Percentiles rank a stretch among this genome's conserved stretches.
These are phyloP conservation scores for Fomitopsis betulina DNA, from an alignment of 1,284 basidiomycete species.

Conservation along the genomic window DNA sequence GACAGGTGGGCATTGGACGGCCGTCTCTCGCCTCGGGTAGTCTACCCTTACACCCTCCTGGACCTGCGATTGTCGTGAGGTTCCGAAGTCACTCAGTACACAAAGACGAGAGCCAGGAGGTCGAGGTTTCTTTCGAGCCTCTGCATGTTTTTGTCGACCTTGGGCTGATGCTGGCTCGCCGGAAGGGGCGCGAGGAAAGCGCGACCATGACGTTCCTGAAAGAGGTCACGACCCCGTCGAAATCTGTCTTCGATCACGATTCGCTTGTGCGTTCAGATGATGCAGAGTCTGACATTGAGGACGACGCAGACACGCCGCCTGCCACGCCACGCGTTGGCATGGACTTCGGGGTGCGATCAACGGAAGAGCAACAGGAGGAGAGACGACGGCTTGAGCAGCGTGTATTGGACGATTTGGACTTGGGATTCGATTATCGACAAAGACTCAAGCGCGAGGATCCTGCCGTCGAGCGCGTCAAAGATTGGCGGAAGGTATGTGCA, in stretches of 20 bases:
- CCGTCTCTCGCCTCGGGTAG: slow-evolving; percentile 10
- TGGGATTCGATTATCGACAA: slow-evolving; percentile 43
- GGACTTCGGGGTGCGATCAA: slow-evolving; percentile 12
- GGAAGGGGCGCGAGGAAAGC: slow-evolving; percentile 25
- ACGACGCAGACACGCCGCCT: slow-evolving; percentile 33
- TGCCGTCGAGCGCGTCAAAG: slow-evolving; percentile 1
- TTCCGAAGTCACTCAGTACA: slow-evolving; percentile 11
- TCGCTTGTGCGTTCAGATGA: not conserved
- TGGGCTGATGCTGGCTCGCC: slow-evolving; percentile 38
- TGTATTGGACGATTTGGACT: slow-evolving; percentile 51
- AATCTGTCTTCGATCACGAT: not conserved
- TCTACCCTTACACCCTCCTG: not conserved
- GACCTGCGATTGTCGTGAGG: slow-evolving; percentile 19
- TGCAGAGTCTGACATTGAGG: slow-evolving; percentile 5
- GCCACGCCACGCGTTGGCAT: slow-evolving; percentile 28
- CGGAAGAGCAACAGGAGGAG: slow-evolving; percentile 34
- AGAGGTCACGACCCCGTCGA: slow-evolving; percentile 16
- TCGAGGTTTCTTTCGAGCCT: slow-evolving; percentile 46
- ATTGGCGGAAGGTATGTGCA: slow-evolving; percentile 19
- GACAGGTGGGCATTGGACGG: slow-evolving; percentile 14
- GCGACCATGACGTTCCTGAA: slow-evolving; percentile 38
- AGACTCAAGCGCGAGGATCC: slow-evolving; percentile 5
- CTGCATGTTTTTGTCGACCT: slow-evolving; percentile 76
- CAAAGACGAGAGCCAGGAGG: slow-evolving; percentile 9
- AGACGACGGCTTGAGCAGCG: slow-evolving; percentile 41